Evolutionary conservation across 2,329 filamentous ascomycete genomes (phyloP).

Genomic region (Neopestalotiopsis clavispora): DNA sequence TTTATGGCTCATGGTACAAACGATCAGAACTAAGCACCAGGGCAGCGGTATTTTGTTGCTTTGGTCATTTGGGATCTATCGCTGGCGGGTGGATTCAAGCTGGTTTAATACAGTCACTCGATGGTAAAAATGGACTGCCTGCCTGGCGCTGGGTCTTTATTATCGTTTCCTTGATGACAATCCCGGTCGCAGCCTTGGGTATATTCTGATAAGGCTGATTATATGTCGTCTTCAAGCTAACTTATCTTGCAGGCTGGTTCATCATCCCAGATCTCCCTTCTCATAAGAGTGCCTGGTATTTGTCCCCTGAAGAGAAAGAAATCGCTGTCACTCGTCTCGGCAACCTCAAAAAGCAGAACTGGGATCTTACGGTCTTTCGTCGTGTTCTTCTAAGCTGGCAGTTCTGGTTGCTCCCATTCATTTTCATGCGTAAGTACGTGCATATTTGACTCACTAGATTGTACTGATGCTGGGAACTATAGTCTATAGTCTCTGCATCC

Average conservation of each 20-base stretch:
- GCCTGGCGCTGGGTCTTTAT: conserved; percentile 55
- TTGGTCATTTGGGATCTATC: conserved; percentile 49
- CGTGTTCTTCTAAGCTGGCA: conserved; percentile 44
- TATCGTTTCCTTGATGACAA: conserved; percentile 61
- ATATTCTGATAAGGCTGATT: conserved; percentile 1
- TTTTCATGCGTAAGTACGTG: conserved; percentile 46
- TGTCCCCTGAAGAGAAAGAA: conserved; percentile 39
- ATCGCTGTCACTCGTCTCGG: conserved; percentile 43
- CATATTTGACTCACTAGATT: not conserved
- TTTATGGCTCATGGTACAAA: conserved; percentile 50
- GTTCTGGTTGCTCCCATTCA: conserved; percentile 47
- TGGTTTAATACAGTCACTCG: conserved; percentile 49
- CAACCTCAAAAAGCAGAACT: conserved; percentile 24
- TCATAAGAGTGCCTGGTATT: conserved; percentile 46
- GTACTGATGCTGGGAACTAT: not conserved
- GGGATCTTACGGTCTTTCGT: conserved; percentile 18
- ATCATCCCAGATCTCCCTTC: conserved; percentile 48
- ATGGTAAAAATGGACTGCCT: conserved; percentile 31
- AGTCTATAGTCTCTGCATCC: conserved; percentile 48
- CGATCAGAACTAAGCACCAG: conserved; percentile 45
- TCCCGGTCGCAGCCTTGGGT: conserved; percentile 56
- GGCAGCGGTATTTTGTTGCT: conserved; percentile 47
- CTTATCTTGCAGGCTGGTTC: conserved; percentile 41
- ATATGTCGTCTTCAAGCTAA: not conserved
- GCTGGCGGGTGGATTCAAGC: conserved; percentile 51